Conservation (phyloP, 2,329 filamentous ascomycete species). For the Amauroascus niger region DNA sequence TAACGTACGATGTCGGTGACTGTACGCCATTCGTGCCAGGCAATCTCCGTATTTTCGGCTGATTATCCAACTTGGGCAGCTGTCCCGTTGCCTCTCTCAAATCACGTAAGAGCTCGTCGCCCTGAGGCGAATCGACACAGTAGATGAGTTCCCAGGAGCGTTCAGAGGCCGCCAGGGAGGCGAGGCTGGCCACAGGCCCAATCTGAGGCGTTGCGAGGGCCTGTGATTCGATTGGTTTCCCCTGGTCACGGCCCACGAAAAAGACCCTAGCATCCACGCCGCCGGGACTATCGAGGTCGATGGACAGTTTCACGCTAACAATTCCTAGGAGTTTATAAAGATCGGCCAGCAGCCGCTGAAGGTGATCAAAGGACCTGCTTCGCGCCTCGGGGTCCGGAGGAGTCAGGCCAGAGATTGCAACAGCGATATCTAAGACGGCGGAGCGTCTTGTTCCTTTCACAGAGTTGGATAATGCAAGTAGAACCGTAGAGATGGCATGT, state of each 20-base stretch:
- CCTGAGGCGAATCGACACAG: conserved; percentile 54
- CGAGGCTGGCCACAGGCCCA: conserved; percentile 35
- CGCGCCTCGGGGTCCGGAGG: conserved; percentile 43
- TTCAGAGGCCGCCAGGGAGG: conserved; percentile 45
- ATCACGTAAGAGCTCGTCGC: conserved; percentile 47
- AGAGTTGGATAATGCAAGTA: conserved; percentile 41
- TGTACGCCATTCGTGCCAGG: conserved; percentile 1
- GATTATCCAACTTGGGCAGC: neutral
- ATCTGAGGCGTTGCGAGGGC: neutral
- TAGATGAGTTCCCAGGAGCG: conserved; percentile 57
- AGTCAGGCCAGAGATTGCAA: conserved; percentile 54
- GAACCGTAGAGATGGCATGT: conserved; percentile 46
- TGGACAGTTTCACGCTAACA: conserved; percentile 55
- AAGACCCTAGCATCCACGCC: conserved; percentile 69
- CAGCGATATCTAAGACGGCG: conserved; percentile 47
- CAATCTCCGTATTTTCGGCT: conserved; percentile 8
- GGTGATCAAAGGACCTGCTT: conserved; percentile 53
- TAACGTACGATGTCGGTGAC: neutral
- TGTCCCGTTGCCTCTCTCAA: conserved; percentile 23
- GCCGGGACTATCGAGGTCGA: conserved; percentile 55
- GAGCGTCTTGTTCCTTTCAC: conserved; percentile 26
- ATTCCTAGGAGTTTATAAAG: conserved; percentile 69
- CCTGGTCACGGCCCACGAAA: conserved; percentile 51
- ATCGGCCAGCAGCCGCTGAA: conserved; percentile 63
- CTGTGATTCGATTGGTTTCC: neutral